Base-by-base conservation (phyloP, 108 stramenopile genomes). In the Bacterosira constricta region DNA sequence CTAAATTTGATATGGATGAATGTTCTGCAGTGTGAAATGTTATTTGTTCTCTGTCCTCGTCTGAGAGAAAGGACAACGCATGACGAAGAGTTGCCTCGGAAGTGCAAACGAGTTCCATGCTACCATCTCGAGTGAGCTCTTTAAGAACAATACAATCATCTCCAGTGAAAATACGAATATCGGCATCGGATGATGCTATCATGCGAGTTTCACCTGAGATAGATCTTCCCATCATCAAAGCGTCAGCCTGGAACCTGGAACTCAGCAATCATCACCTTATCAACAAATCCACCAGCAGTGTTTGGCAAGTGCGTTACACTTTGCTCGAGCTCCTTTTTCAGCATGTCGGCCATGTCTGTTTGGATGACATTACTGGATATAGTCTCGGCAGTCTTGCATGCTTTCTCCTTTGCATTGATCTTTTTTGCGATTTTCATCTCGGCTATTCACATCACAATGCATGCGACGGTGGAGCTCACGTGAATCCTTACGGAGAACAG, bases 211-310 rank as follows among this genome's bases (percentile, higher is more conserved):
- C 2, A 32, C 37, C 51, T 12, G 61, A 31, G 1, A 45, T 17
- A 2, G 20, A 15, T 13, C 35, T 15, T 1, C 60, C 68, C 21
- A 62, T 44, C 18, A 76, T 61, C 20, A 56, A n/a, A 17, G 67
- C 67, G 63, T 69, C 75, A 0, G 75, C 66, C 54, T 76, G 75
- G 20, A 53, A 69, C 54, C 69, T 32, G 1, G 44, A 12, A 76
- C 67, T 35, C 37, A 69, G n/a, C n/a, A n/a, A n/a, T n/a, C n/a
- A n/a, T n/a, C n/a, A n/a, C n/a, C n/a, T n/a, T n/a, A n/a, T n/a
- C n/a, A n/a, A n/a, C n/a, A n/a, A n/a, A n/a, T n/a, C n/a, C n/a
- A n/a, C n/a, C n/a, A n/a, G n/a, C n/a, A n/a, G n/a, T n/a, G n/a
- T n/a, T n/a, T n/a, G n/a, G n/a, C n/a, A n/a, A n/a, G n/a, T n/a